Evolutionary conservation across 768 basidiomycete species (phyloP).

Genomic region (Dendrothele bispora): DNA sequence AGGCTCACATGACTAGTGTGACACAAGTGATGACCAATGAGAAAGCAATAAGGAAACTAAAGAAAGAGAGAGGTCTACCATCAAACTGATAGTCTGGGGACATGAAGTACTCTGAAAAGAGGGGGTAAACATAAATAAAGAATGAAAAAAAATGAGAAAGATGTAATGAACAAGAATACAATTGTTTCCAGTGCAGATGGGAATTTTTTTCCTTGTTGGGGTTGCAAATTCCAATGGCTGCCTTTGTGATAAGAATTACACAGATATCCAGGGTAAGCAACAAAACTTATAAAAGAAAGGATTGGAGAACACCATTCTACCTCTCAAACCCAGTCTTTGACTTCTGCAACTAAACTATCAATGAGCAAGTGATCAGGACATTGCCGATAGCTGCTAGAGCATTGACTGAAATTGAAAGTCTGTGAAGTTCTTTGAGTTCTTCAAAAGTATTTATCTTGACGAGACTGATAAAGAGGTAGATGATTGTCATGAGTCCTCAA

Average conservation of each 20-base stretch:
- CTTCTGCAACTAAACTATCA: conserved; percentile 44
- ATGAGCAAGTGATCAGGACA: conserved; percentile 46
- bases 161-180: too few species aligned
- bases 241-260: neutral
- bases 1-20: too few species aligned
- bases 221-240: too few species aligned
- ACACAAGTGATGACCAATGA: too few species aligned
- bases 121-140: too few species aligned
- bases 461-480: neutral
- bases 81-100: too few species aligned
- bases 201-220: too few species aligned
- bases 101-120: too few species aligned
- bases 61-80: too few species aligned
- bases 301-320: conserved; percentile 18
- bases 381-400: conserved; percentile 48
- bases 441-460: neutral
- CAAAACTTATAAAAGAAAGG: neutral
- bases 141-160: too few species aligned
- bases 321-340: conserved; percentile 53
- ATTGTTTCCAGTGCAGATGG: too few species aligned
- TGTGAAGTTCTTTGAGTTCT: conserved; percentile 19
- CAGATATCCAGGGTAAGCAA: neutral
- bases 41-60: too few species aligned
- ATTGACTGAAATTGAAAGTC: conserved; percentile 52
- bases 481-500: neutral